Conservation (phyloP, 108 stramenopile species). For the Discostella pseudostelligera region DNA sequence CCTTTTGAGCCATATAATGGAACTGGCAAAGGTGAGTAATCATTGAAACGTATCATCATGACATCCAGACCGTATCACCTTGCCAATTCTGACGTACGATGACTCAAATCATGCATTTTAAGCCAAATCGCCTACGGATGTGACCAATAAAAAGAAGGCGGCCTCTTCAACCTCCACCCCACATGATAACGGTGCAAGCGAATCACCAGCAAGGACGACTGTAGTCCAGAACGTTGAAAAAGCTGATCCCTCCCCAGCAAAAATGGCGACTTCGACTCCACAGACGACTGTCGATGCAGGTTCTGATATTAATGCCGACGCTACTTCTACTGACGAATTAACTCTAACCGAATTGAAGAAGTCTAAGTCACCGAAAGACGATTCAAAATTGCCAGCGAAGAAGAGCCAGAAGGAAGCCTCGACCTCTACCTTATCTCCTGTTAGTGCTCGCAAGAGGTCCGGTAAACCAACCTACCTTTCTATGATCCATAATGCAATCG, state of each 20-base stretch:
- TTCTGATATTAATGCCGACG: not conserved
- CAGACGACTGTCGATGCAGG: conserved; percentile 5
- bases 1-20: conserved; percentile 11
- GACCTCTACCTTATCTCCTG: conserved; percentile 1
- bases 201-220: too few species aligned
- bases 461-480: conserved; percentile 55
- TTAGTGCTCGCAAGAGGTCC: conserved; percentile 12
- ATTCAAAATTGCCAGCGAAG: conserved; percentile 5
- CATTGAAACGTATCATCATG: not conserved
- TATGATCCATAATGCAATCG: conserved; percentile 70
- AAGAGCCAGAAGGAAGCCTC: conserved; percentile 12
- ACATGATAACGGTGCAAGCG: too few species aligned
- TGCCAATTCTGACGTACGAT: not conserved
- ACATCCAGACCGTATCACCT: not conserved
- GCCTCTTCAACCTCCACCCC: too few species aligned
- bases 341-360: not conserved
- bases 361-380: not conserved
- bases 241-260: conserved; percentile 3
- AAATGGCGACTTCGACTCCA: conserved; percentile 6
- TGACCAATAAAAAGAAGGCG: conserved; percentile 13
- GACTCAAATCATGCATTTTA: not conserved
- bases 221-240: not conserved
- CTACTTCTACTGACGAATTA: not conserved
- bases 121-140: not conserved
- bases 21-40: conserved; percentile 5